Base-by-base conservation (phyloP, 2,329 filamentous ascomycete genomes). In the Arthrobotrys pseudoclavata region DNA sequence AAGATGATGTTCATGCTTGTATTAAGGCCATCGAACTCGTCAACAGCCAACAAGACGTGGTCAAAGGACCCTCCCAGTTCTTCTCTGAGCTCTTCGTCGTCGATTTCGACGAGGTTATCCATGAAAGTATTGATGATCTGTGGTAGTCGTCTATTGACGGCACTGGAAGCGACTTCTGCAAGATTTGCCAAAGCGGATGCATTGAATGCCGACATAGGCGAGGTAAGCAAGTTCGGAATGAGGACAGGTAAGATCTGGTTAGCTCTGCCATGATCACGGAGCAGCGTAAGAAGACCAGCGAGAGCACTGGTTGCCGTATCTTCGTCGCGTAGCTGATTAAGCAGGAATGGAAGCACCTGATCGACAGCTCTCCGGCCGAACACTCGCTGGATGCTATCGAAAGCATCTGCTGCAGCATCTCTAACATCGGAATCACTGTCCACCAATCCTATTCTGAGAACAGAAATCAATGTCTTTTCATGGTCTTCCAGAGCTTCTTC, bases 231-330 rank as follows among this genome's bases (percentile, higher is more conserved):
- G 1, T 94, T 98, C 0, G 96, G 96, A 76, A 99, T 93, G 69
- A 99, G 90, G 84, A 97, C 97, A 20, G 96, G 96, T 72, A 99
- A 86, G 81, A 99, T 99, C 81, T 97, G 94, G 84, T 97, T 99
- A 22, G 95, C 97, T 79, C 96, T 89, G 6, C 93, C 96, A 15
- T 93, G 91, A 84, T 99, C 96, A 0, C 95, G 98, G 79, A 99
- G 90, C 22, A 99, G 88, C 0, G 96, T 99, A 79, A 99, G 88
- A 50, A 99, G 90, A 48, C 96, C 96, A 63, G 94, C 92, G 20
- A 99, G 87, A 9, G 96, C 96, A 83, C 97, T 96, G 80, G 97
- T 92, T 37, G 96, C 96, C 79, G 96, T 90, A 10, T 91, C 89
- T 71, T 97, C 92, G 57, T 91, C 91, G 69, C 94, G 91, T 76